These are phyloP conservation scores for Carex pumila DNA, from an alignment of 176 grass and related monocot species.

Conservation along the genomic window DNA sequence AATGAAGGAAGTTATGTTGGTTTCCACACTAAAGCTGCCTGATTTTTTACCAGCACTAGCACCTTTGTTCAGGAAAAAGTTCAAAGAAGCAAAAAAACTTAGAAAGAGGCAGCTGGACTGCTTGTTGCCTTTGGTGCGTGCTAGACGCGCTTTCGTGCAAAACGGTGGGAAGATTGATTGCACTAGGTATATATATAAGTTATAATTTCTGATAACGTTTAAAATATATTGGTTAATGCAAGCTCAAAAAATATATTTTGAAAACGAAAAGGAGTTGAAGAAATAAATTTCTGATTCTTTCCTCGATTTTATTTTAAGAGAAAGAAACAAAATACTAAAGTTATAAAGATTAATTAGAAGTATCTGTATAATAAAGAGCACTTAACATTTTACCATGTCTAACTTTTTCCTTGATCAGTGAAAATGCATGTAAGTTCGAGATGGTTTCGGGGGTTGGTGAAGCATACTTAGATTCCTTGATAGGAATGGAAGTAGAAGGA, in stretches of 20 bases:
- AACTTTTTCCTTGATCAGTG: not conserved
- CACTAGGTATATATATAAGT: conserved; percentile 3
- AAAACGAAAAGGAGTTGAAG: not conserved
- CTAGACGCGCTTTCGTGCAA: conserved; percentile 50
- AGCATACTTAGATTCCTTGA: conserved; percentile 90
- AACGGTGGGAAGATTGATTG: conserved; percentile 22
- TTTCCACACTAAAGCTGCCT: conserved; percentile 67
- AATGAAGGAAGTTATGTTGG: conserved; percentile 96
- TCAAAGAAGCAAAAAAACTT: conserved; percentile 39
- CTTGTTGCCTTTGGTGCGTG: conserved; percentile 59
- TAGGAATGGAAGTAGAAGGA: conserved; percentile 68
- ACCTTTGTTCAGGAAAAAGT: conserved; percentile 69
- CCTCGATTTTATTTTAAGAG: not conserved
- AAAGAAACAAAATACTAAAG: not conserved
- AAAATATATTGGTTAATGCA: not conserved
- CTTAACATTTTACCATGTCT: not conserved
- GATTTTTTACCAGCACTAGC: conserved; percentile 82
- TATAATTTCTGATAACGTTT: not conserved
- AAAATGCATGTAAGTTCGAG: conserved; percentile 16
- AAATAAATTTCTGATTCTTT: not conserved
- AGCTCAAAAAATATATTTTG: not conserved
- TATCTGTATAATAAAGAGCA: too few relatives aligned
- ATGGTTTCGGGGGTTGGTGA: conserved; percentile 81
- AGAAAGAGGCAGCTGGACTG: conserved; percentile 60
- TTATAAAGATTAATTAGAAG: not conserved